Percentiles rank a stretch among this genome's conserved stretches.
Conservation (phyloP, 768 basidiomycete species). For the Agrocybe praecox region DNA sequence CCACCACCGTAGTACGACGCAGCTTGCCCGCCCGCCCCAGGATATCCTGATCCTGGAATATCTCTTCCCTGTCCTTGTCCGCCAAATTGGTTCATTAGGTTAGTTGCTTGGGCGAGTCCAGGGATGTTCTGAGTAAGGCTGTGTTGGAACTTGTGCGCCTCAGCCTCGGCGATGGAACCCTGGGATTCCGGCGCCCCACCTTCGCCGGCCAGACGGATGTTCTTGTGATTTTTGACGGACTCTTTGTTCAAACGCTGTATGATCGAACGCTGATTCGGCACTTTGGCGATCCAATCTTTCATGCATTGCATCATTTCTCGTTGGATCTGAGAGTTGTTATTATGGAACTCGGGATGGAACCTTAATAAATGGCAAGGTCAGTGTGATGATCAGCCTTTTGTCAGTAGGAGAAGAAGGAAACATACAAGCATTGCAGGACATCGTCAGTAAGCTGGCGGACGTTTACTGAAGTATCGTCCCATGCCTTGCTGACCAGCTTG, state of each 20-base stretch:
- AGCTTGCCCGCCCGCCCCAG: slow-evolving; percentile 26
- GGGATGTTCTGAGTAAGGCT: slow-evolving; percentile 48
- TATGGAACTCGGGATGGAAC: slow-evolving; percentile 86
- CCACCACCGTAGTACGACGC: slow-evolving; percentile 29
- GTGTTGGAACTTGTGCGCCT: slow-evolving; percentile 53
- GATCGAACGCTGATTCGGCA: slow-evolving; percentile 47
- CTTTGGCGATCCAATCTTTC: slow-evolving; percentile 58
- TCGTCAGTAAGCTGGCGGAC: slow-evolving; percentile 61
- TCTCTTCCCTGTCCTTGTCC: slow-evolving; percentile 26
- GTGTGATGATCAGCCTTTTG: background rate
- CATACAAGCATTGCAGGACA: slow-evolving; percentile 66
- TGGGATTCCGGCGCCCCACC: slow-evolving; percentile 48
- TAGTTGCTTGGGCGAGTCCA: slow-evolving; percentile 45
- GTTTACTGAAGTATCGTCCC: slow-evolving; percentile 73
- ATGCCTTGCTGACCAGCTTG: slow-evolving; percentile 71
- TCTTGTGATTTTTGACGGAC: slow-evolving; percentile 71
- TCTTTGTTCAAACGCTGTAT: slow-evolving; percentile 64
- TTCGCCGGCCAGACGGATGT: slow-evolving; percentile 60
- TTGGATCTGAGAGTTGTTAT: slow-evolving; percentile 64
- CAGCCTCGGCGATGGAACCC: slow-evolving; percentile 48
- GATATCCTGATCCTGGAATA: slow-evolving; percentile 21
- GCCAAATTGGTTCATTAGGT: slow-evolving; percentile 28
- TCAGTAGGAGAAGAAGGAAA: background rate
- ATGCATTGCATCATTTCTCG: slow-evolving; percentile 76
- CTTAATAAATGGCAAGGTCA: slow-evolving; percentile 32